phyloP scores from a whole-genome alignment of 768 basidiomycete species.

The Leccinum incarnatum region DNA sequence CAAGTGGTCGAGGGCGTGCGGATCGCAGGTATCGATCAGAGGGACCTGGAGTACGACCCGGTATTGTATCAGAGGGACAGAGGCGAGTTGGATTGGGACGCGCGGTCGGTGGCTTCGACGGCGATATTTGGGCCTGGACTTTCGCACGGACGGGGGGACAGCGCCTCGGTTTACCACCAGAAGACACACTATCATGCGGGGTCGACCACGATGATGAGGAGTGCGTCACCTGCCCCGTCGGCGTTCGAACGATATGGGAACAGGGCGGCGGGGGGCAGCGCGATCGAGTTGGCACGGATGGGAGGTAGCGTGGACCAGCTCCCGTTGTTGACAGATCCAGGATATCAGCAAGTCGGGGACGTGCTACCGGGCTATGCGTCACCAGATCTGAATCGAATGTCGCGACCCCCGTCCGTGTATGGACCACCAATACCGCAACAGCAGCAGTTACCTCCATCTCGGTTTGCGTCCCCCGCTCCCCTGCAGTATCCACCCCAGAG shows the following conservation, averaged over 20 bases:
- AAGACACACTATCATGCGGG: constrained; percentile 42
- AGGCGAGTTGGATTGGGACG: constrained; percentile 88
- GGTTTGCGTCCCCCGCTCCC: constrained; percentile 40
- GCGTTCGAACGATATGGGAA: constrained; percentile 62
- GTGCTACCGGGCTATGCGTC: constrained; percentile 25
- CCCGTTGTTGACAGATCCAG: constrained; percentile 49
- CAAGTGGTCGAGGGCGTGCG: constrained; percentile 74
- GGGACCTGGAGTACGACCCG: constrained; percentile 83
- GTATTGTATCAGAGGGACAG: constrained; percentile 72
- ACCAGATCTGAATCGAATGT: constrained; percentile 12
- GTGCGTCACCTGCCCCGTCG: constrained; percentile 39
- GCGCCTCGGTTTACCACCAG: constrained; percentile 39
- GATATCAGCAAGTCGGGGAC: constrained; percentile 15
- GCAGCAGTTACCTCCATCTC: constrained; percentile 13
- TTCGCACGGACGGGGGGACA: constrained; percentile 33
- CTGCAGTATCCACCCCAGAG: constrained; percentile 34
- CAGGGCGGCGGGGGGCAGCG: constrained; percentile 40
- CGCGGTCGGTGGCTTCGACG: constrained; percentile 66
- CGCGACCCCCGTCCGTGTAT: constrained; percentile 26
- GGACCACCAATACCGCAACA: constrained; percentile 29
- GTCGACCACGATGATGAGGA: constrained; percentile 25
- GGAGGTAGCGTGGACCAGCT: constrained; percentile 52
- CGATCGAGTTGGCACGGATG: constrained; percentile 56
- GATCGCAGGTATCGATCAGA: constrained; percentile 80
- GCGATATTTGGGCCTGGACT: constrained; percentile 44